Evolutionary conservation across 2,329 filamentous ascomycete genomes (phyloP).

Genomic region (Dactylellina cionopaga): DNA sequence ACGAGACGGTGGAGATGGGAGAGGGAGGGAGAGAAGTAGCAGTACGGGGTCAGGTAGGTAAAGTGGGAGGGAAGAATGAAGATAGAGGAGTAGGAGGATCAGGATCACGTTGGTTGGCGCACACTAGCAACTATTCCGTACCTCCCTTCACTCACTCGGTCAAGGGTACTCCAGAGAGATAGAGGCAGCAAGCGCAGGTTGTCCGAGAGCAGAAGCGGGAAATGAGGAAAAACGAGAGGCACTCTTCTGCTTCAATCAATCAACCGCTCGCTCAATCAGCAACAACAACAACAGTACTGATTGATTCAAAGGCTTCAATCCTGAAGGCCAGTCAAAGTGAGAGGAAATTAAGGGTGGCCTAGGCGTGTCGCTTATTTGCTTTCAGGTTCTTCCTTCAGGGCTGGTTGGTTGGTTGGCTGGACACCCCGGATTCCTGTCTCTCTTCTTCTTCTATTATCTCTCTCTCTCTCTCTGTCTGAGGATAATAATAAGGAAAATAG

Average conservation of each 20-base stretch:
- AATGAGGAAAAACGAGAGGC: slow-evolving; percentile 28
- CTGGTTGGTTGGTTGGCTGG: slow-evolving; percentile 51
- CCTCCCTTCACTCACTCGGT: not conserved
- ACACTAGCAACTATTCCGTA: too few relatives aligned
- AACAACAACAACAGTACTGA: not conserved
- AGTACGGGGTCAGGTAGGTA: not conserved
- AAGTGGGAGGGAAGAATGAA: slow-evolving; percentile 7
- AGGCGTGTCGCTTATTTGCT: slow-evolving; percentile 53
- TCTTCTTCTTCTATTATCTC: slow-evolving; percentile 12
- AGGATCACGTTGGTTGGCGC: slow-evolving; percentile 28
- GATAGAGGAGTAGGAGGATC: not conserved
- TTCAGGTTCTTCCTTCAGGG: slow-evolving; percentile 24
- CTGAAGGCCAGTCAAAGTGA: slow-evolving; percentile 12
- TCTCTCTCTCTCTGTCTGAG: slow-evolving; percentile 6
- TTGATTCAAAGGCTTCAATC: not conserved
- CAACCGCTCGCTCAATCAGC: not conserved
- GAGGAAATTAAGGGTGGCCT: slow-evolving; percentile 53
- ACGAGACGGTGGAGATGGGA: slow-evolving; percentile 4
- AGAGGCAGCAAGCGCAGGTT: not conserved
- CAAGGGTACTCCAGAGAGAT: not conserved
- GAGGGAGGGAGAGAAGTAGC: slow-evolving; percentile 1
- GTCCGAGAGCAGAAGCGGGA: slow-evolving; percentile 18
- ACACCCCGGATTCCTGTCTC: slow-evolving; percentile 47
- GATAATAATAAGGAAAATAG: too few relatives aligned
- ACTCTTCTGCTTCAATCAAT: slow-evolving; percentile 21